These are phyloP conservation scores for Schizochytrium sp. DNA, from an alignment of 108 stramenopile genomes.

Conservation along the genomic window DNA sequence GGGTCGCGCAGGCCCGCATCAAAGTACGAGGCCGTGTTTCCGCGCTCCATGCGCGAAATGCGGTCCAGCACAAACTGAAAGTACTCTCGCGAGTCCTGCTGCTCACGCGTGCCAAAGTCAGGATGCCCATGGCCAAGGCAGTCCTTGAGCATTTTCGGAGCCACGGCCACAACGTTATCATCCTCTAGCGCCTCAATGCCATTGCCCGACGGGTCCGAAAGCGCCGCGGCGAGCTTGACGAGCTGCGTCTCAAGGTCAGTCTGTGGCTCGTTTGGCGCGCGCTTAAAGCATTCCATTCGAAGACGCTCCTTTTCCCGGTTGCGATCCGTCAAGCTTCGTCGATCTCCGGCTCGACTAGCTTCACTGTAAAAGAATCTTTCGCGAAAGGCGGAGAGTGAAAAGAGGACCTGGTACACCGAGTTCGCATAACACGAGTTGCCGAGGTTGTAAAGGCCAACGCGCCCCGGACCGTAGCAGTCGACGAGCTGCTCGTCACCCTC, in stretches of 20 bases:
- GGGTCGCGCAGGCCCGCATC: background rate
- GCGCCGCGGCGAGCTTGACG: constrained; percentile 22
- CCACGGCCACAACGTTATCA: constrained; percentile 39
- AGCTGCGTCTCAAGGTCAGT: constrained; percentile 27
- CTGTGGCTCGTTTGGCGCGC: background rate
- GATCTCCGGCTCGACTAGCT: no score
- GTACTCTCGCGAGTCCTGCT: constrained; percentile 97
- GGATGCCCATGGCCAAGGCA: constrained; percentile 78
- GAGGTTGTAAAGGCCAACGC: constrained; percentile 85
- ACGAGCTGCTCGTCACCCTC: constrained; percentile 74
- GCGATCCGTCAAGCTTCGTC: no score
- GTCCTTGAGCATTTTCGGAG: constrained; percentile 92
- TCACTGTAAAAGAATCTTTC: constrained; percentile 45
- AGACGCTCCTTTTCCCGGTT: background rate
- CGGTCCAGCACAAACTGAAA: constrained; percentile 78
- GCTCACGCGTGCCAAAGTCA: constrained; percentile 88
- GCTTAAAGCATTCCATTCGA: background rate
- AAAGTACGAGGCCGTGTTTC: background rate
- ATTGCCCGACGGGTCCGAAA: background rate
- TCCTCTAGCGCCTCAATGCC: background rate
- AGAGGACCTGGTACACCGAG: constrained; percentile 73
- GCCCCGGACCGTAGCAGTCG: constrained; percentile 73
- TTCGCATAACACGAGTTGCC: constrained; percentile 97
- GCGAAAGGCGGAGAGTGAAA: constrained; percentile 65
- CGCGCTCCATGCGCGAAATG: constrained; percentile 65